A percentile compares a stretch with the other conserved stretches of the same genome.
phyloP scores from a whole-genome alignment of 345 rosid species.

The Pistacia vera region DNA sequence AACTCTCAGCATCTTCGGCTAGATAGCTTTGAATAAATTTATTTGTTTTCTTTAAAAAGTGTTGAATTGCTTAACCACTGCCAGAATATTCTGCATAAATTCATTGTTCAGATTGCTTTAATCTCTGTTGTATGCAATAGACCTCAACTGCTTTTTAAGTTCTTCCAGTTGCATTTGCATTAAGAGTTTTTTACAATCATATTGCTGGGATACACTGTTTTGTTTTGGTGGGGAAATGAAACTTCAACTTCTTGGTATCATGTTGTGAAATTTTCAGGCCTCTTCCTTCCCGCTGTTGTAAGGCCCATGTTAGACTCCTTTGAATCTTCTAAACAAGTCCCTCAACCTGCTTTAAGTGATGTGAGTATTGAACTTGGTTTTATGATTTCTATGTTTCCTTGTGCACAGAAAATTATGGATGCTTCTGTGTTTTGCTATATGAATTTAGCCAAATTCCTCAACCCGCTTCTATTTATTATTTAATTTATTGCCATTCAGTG shows the following conservation, averaged over 20 bases:
- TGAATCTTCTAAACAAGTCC: constrained; percentile 81
- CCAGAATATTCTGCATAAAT: background rate
- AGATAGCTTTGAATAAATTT: background rate
- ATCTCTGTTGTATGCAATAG: background rate
- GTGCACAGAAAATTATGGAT: background rate
- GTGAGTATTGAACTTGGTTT: constrained; percentile 47
- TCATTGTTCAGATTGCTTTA: background rate
- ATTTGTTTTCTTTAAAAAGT: background rate
- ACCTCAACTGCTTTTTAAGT: background rate
- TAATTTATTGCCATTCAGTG: background rate
- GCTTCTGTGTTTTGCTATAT: background rate
- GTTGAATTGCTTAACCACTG: background rate
- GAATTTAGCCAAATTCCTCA: constrained; percentile 57
- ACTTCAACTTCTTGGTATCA: background rate
- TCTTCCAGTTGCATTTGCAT: background rate
- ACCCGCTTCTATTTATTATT: constrained; percentile 54
- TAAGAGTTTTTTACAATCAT: background rate
- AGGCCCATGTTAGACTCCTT: constrained; percentile 93
- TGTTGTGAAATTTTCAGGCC: constrained; percentile 52
- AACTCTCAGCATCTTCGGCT: background rate
- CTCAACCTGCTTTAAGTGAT: constrained; percentile 70
- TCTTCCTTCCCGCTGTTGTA: constrained; percentile 93
- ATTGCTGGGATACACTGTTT: background rate
- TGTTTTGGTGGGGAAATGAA: background rate
- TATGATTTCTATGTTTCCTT: background rate